Evolutionary conservation across 2,329 filamentous ascomycete species (phyloP).

Genomic region (Chrysosporium keratinophilum): DNA sequence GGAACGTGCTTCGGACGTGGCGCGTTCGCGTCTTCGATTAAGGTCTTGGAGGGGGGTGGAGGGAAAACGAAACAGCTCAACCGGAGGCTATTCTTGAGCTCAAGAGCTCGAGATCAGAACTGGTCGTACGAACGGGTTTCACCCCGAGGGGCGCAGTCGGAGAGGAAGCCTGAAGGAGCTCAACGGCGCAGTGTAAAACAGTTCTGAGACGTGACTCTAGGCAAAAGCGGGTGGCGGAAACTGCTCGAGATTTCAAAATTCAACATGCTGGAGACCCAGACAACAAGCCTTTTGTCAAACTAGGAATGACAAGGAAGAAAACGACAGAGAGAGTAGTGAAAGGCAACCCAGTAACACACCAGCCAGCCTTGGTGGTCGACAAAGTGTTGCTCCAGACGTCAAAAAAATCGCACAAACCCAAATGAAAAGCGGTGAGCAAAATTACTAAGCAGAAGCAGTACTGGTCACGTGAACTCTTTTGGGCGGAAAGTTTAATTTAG

Average conservation of each 20-base stretch:
- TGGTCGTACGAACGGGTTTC: background rate
- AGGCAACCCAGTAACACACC: background rate
- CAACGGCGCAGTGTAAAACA: constrained; percentile 1
- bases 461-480: background rate
- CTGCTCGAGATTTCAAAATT: background rate
- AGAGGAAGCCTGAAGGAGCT: background rate
- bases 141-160: background rate
- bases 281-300: too few species aligned
- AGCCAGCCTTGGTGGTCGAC: background rate
- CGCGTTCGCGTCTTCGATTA: background rate
- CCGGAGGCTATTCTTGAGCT: background rate
- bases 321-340: background rate
- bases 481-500: background rate
- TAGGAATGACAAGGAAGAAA: background rate
- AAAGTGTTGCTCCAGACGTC: background rate
- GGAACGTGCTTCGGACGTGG: background rate
- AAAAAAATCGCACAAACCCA: constrained; percentile 4
- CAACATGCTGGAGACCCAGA: background rate
- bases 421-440: constrained; percentile 1
- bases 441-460: background rate
- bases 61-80: background rate
- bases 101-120: background rate
- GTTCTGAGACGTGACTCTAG: background rate
- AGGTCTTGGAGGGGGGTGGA: background rate
- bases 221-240: background rate